Base-by-base conservation (phyloP, 2,329 filamentous ascomycete species). In the Trichophaea hybrida region DNA sequence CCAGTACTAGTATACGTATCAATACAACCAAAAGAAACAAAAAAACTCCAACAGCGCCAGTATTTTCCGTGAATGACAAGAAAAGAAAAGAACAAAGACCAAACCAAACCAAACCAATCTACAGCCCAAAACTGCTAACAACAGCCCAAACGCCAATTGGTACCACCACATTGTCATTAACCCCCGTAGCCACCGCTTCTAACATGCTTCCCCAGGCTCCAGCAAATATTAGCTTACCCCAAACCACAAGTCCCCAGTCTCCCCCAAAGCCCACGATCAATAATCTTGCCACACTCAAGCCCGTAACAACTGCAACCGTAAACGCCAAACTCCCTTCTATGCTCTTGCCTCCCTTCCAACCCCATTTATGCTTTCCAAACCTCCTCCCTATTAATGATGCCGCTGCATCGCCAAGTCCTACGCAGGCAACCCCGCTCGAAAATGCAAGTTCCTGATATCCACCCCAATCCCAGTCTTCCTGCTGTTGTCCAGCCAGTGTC, bases 91-190 rank as follows among this genome's bases (percentile, higher is more conserved):
- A 24, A 24, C 3, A 24, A 24, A 24, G n/a, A n/a, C n/a, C n/a
- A n/a, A n/a, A n/a, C n/a, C n/a, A 24, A 3, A 24, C 24, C 24
- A 24, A 24, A 24, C 24, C 13, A n/a, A 55, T 24, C 53, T 54
- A 84, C 64, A 84, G 69, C 58, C 78, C 78, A 61, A 91, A 72
- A 17, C 87, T 88, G 73, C 91, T 86, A 43, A 95, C 89, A 68
- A 94, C 83, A 61, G 90, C 80, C 93, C 93, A 98, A 62, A 98
- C 74, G 55, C 94, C 83, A 59, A 98, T 82, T 3, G 93, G 93
- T 64, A 97, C 91, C 64, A 97, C 84, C 15, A 98, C 93, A 76
- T 98, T 98, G 76, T 98, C 93, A 72, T 98, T 98, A 34, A 91
- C 93, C 1, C 93, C 93, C 12, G 93, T 97, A 64, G 98, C 75